Evolutionary conservation across 192 early-diverging fungal species (phyloP).

Genomic region (Diversispora eburnea): DNA sequence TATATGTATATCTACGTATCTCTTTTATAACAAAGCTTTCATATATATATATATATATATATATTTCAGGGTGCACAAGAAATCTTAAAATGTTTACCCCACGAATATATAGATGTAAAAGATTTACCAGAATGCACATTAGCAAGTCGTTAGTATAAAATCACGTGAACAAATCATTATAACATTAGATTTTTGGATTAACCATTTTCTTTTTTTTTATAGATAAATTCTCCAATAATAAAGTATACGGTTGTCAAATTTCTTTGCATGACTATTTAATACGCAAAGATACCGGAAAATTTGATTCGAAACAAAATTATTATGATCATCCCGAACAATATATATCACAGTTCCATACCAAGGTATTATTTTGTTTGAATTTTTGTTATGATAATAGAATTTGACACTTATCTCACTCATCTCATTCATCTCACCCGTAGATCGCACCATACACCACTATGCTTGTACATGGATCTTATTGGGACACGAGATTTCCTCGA

Average conservation of each 20-base stretch:
- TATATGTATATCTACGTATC: neutral
- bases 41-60: neutral
- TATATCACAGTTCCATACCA: conserved; percentile 73
- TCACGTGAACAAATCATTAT: neutral
- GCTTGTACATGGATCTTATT: conserved; percentile 92
- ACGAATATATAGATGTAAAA: conserved; percentile 78
- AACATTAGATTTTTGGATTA: neutral
- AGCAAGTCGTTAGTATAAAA: conserved; percentile 54
- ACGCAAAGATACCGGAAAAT: conserved; percentile 63
- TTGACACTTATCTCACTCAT: conserved; percentile 4
- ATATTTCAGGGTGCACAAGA: conserved; percentile 71
- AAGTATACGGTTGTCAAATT: conserved; percentile 81
- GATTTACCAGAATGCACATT: conserved; percentile 57
- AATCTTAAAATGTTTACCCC: conserved; percentile 87
- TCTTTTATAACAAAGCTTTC: neutral
- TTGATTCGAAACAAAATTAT: conserved; percentile 65
- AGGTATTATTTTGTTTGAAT: conserved; percentile 35
- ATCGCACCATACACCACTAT: conserved; percentile 90
- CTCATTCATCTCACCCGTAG: conserved; percentile 28
- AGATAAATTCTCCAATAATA: conserved; percentile 36
- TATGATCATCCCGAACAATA: conserved; percentile 72
- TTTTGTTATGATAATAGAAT: neutral
- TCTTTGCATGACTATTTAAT: conserved; percentile 77
- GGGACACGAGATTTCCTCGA: conserved; percentile 83
- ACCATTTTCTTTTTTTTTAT: neutral